These are phyloP conservation scores for Trichoderma harzianum DNA, from an alignment of 2,329 filamentous ascomycete genomes.

Conservation along the genomic window DNA sequence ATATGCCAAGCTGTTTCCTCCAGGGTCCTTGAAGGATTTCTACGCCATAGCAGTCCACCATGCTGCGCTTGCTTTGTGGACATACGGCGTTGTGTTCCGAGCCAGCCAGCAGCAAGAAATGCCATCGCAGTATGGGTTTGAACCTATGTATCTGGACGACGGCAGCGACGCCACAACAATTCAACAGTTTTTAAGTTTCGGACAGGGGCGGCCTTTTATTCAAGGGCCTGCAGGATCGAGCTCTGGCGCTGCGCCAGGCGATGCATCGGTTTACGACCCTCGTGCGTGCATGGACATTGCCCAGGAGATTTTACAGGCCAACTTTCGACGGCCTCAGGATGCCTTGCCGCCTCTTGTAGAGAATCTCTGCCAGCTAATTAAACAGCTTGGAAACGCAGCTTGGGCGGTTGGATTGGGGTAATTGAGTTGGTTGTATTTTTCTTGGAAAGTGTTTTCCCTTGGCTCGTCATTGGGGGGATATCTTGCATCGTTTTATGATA, in stretches of 20 bases:
- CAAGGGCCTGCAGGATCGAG: constrained; percentile 31
- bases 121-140: constrained; percentile 32
- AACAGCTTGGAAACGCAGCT: constrained; percentile 54
- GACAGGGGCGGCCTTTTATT: constrained; percentile 52
- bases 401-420: constrained; percentile 36
- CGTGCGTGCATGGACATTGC: constrained; percentile 56
- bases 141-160: constrained; percentile 51
- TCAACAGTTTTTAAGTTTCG: constrained; percentile 55
- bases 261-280: constrained; percentile 52
- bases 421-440: background rate
- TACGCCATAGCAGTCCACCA: constrained; percentile 68
- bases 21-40: constrained; percentile 59
- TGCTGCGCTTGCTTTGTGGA: constrained; percentile 65
- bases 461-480: background rate
- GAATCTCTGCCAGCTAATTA: constrained; percentile 62
- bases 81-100: constrained; percentile 58
- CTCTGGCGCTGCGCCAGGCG: constrained; percentile 24
- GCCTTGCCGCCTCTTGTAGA: constrained; percentile 60
- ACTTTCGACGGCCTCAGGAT: constrained; percentile 45
- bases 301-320: constrained; percentile 53
- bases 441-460: background rate
- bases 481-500: background rate
- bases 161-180: constrained; percentile 48
- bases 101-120: constrained; percentile 36
- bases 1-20: constrained; percentile 53